phyloP scores from a whole-genome alignment of 208 protist genomes.

The Trypanosoma vivax region DNA sequence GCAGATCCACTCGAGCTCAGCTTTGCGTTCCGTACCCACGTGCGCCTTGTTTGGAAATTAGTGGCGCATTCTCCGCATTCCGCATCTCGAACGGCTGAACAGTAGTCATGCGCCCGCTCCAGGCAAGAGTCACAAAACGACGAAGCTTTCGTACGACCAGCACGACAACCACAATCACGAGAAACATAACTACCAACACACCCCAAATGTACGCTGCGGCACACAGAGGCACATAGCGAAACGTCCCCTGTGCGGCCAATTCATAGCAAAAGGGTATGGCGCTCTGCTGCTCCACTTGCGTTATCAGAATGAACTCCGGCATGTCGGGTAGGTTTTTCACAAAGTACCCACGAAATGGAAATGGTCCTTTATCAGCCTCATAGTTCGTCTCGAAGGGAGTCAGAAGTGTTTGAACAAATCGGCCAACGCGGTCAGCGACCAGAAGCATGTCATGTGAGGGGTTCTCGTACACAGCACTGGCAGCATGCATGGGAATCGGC shows the following conservation, averaged over 20 bases:
- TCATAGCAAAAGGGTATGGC: conserved; percentile 87
- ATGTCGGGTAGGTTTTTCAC: conserved; percentile 69
- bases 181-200: conserved; percentile 25
- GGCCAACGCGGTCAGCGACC: conserved; percentile 76
- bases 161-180: conserved; percentile 21
- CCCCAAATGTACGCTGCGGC: conserved; percentile 69
- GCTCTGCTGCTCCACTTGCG: conserved; percentile 64
- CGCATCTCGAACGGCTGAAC: not conserved
- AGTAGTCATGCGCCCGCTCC: not conserved
- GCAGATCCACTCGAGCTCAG: not conserved
- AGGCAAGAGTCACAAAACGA: not conserved
- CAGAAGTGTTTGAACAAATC: conserved; percentile 53
- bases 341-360: conserved; percentile 65
- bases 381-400: conserved; percentile 58
- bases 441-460: conserved; percentile 58
- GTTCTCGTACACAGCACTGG: conserved; percentile 84
- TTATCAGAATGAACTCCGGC: conserved; percentile 75
- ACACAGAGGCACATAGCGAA: conserved; percentile 80
- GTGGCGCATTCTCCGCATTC: conserved; percentile 8
- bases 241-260: conserved; percentile 47
- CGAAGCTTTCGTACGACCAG: not conserved
- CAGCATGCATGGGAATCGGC: conserved; percentile 32
- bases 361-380: conserved; percentile 23
- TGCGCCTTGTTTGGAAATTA: not conserved
- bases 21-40: not conserved